Percentiles rank a stretch among this genome's conserved stretches.
phyloP scores from a whole-genome alignment of 129 eudicot species.

The Centella asiatica region DNA sequence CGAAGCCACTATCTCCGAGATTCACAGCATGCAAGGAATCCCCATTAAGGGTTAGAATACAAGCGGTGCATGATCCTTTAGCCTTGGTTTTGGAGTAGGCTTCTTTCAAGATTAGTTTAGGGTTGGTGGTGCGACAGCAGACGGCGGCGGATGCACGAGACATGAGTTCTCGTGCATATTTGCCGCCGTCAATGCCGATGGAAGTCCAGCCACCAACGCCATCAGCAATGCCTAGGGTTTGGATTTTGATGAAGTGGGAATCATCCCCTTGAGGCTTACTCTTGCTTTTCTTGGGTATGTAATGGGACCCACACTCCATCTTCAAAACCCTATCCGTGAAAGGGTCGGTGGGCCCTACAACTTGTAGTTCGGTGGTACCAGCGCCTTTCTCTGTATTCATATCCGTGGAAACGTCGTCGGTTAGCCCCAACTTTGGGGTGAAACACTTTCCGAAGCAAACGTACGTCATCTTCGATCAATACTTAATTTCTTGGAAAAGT shows the following conservation, averaged over 20 bases:
- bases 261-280: too few relatives aligned
- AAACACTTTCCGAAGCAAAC: too few relatives aligned
- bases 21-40: conserved; percentile 12
- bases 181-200: conserved; percentile 21
- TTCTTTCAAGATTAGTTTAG: conserved; percentile 5
- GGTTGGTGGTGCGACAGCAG: neutral
- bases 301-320: too few relatives aligned
- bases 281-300: too few relatives aligned
- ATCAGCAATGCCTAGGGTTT: conserved; percentile 22
- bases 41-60: conserved; percentile 14
- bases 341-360: too few relatives aligned
- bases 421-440: too few relatives aligned
- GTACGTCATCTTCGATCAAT: too few relatives aligned
- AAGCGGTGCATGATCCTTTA: conserved; percentile 21
- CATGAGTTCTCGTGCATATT: conserved; percentile 26
- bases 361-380: too few relatives aligned
- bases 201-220: conserved; percentile 24
- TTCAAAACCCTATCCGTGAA: too few relatives aligned
- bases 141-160: neutral
- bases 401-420: too few relatives aligned
- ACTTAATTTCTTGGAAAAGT: too few relatives aligned
- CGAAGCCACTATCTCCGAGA: conserved; percentile 22
- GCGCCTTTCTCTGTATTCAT: too few relatives aligned
- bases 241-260: conserved; percentile 17
- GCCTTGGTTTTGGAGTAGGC: conserved; percentile 14